Base-by-base conservation (phyloP, 345 rosid genomes). In the Populus deltoides region DNA sequence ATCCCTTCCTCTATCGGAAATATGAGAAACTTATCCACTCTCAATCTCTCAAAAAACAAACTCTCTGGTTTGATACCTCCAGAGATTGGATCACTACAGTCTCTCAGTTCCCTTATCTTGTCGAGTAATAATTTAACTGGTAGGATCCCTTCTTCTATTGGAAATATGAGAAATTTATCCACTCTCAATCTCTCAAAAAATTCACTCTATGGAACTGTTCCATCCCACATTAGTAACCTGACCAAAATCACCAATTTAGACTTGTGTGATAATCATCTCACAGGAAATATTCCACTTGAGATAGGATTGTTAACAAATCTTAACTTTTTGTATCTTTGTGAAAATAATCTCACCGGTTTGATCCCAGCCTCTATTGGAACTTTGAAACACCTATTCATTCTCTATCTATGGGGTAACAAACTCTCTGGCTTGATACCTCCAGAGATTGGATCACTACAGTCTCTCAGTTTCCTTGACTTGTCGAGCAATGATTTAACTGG, bases 201-300 rank as follows among this genome's bases (percentile, higher is more conserved):
- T 51, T 79, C 66, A 6, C 41, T 82, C 7, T 79, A 63, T 1
- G 85, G 83, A 10, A 16, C 49, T 72, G 74, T 85, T 65, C 81
- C 85, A 11, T 15, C 80, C 0, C 70, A 62, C 13, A 29, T 85
- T 2, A 31, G 68, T 11, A 73, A 76, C 25, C 85, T 84, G 12
- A 39, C 81, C 39, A 78, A 73, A 17, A 73, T 84, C 43, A 5
- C 59, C 68, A 3, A 3, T 59, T 78, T 84, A 3, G 75, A 81
- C 33, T 11, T 84, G 71, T 13, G 72, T 8, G 2, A 0, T 8
- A 84, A 81, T 69, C 0, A 13, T 6, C 53, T 78, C 15, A 66
- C 70, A 6, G 69, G 74, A 1, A 67, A 45, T 25, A 73, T 77
- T 16, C 72, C 78, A 5, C 7, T n/a, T 35, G 72, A 76, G 2